These are phyloP conservation scores for Epicoccum sorghinum DNA, from an alignment of 2,329 filamentous ascomycete species.

Conservation along the genomic window DNA sequence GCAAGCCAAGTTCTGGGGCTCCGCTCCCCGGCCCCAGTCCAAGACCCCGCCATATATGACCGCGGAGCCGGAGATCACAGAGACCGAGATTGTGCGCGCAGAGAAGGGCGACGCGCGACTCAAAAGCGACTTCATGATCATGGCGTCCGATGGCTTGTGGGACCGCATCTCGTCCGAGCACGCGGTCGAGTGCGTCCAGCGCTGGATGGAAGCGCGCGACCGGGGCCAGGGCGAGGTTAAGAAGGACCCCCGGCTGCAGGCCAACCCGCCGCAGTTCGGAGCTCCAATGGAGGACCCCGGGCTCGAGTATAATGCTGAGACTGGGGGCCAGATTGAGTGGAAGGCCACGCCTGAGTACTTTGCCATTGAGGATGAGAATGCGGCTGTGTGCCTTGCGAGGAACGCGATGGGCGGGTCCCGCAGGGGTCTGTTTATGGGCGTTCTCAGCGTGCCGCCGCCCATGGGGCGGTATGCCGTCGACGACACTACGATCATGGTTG, in stretches of 20 bases:
- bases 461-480: slow-evolving; percentile 53
- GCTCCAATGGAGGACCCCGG: slow-evolving; percentile 36
- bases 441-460: slow-evolving; percentile 43
- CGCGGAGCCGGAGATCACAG: slow-evolving; percentile 68
- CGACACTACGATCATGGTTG: slow-evolving; percentile 60
- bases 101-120: slow-evolving; percentile 30
- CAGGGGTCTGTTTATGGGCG: slow-evolving; percentile 47
- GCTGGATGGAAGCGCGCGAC: slow-evolving; percentile 58
- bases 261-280: slow-evolving; percentile 12
- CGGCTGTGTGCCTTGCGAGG: slow-evolving; percentile 57
- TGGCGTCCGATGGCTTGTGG: slow-evolving; percentile 72
- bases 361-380: slow-evolving; percentile 59
- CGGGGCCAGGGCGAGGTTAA: slow-evolving; percentile 27
- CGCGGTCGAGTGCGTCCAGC: slow-evolving; percentile 63
- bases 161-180: slow-evolving; percentile 64
- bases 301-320: slow-evolving; percentile 40
- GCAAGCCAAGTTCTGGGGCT: slow-evolving; percentile 58
- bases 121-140: slow-evolving; percentile 63
- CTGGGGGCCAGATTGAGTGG: slow-evolving; percentile 49
- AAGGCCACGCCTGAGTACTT: slow-evolving; percentile 52
- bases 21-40: slow-evolving; percentile 51
- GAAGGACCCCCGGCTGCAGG: slow-evolving; percentile 21
- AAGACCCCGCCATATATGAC: slow-evolving; percentile 71
- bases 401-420: slow-evolving; percentile 60
- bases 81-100: slow-evolving; percentile 56